Evolutionary conservation across 202 grass and related monocot species (phyloP).

Genomic region (Musa balbisiana): DNA sequence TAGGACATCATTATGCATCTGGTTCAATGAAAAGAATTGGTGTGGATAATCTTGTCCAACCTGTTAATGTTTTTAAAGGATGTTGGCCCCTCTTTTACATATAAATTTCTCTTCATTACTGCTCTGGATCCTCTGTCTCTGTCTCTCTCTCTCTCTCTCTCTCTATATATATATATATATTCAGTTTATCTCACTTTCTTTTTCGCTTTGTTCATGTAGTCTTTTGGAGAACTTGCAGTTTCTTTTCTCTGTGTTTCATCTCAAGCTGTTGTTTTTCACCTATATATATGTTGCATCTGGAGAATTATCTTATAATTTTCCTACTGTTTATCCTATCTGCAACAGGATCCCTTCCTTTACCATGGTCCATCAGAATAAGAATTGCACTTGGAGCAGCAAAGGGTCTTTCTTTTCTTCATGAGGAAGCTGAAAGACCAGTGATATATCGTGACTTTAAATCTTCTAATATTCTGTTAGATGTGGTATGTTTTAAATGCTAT

Average conservation of each 20-base stretch:
- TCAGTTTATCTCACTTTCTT: neutral
- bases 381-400: constrained; percentile 96
- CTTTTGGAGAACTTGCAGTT: neutral
- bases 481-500: constrained; percentile 36
- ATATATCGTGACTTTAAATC: constrained; percentile 99
- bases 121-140: too few species aligned
- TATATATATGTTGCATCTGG: neutral
- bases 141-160: too few species aligned
- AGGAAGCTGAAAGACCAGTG: constrained; percentile 92
- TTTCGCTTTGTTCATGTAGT: neutral
- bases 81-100: too few species aligned
- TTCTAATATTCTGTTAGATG: constrained; percentile 90
- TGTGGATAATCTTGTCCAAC: too few species aligned
- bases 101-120: too few species aligned
- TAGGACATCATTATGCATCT: neutral
- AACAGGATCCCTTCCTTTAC: constrained; percentile 68
- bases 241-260: too few species aligned
- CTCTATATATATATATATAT: too few species aligned
- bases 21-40: too few species aligned
- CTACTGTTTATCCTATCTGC: neutral
- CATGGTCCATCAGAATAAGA: constrained; percentile 87
- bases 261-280: neutral
- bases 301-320: neutral
- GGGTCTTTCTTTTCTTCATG: constrained; percentile 91
- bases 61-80: neutral